These are phyloP conservation scores for Nannochloropsis gaditana DNA, from an alignment of 108 stramenopile genomes.

Conservation along the genomic window DNA sequence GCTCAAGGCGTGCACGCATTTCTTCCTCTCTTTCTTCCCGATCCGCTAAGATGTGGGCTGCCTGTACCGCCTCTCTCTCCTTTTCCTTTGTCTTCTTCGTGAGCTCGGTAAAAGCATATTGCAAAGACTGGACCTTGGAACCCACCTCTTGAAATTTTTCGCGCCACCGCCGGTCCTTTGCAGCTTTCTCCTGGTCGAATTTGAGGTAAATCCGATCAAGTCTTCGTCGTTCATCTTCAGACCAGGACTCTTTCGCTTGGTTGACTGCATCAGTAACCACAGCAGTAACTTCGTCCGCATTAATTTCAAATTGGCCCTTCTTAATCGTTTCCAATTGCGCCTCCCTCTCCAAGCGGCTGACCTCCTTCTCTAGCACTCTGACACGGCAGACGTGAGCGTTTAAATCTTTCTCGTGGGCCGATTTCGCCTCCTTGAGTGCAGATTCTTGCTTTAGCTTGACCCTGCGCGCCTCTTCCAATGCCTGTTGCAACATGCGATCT, in stretches of 20 bases:
- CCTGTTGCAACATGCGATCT: background rate
- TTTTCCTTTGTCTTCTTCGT: background rate
- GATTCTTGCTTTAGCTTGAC: background rate
- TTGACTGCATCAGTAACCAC: background rate
- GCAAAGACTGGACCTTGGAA: background rate
- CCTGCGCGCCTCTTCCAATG: background rate
- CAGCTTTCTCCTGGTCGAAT: slow-evolving; percentile 4
- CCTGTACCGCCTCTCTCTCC: background rate
- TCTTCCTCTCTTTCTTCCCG: background rate
- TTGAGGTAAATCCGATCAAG: background rate
- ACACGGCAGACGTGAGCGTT: too few species aligned
- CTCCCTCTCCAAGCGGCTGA: background rate
- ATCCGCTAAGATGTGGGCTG: background rate
- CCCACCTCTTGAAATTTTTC: background rate
- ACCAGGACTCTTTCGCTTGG: background rate
- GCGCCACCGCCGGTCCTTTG: background rate
- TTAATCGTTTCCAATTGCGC: background rate
- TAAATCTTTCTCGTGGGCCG: background rate
- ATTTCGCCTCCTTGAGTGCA: background rate
- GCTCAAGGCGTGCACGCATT: background rate
- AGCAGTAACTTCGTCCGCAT: background rate
- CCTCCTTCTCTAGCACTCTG: background rate
- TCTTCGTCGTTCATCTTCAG: background rate
- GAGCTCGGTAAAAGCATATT: background rate
- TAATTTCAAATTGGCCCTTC: background rate